A percentile compares a stretch with the other conserved stretches of the same genome.
Conservation (phyloP, 352 stramenopile species). For the Phytophthora capsici region DNA sequence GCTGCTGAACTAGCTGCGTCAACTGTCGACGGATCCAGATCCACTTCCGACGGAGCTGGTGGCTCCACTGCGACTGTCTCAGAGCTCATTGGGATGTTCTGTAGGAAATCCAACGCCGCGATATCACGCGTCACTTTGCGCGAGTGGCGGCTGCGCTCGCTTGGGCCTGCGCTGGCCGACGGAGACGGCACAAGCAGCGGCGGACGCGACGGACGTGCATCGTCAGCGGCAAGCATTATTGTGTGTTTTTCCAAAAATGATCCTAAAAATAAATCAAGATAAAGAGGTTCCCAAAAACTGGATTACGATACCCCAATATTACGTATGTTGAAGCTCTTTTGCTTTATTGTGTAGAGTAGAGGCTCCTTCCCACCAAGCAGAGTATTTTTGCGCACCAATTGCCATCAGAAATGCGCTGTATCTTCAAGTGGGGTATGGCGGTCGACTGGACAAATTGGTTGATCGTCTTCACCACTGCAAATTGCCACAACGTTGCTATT, state of each 20-base stretch:
- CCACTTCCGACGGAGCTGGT: slow-evolving; percentile 9
- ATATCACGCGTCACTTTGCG: slow-evolving; percentile 89
- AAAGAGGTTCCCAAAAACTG: background rate
- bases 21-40: slow-evolving; percentile 2
- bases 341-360: background rate
- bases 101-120: slow-evolving; percentile 87
- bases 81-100: slow-evolving; percentile 87
- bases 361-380: slow-evolving; percentile 7
- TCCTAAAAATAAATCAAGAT: background rate
- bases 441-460: background rate
- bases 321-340: background rate
- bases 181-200: slow-evolving; percentile 24
- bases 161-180: slow-evolving; percentile 50
- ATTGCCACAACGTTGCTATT: background rate
- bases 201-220: slow-evolving; percentile 16
- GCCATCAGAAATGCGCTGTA: background rate
- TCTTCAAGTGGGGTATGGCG: background rate
- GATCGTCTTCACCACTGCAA: background rate
- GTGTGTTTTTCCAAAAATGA: background rate
- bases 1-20: slow-evolving; percentile 1
- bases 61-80: slow-evolving; percentile 36
- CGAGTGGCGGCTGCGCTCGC: slow-evolving; percentile 61
- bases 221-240: slow-evolving; percentile 9
- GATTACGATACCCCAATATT: no score
- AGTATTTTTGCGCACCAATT: background rate